A percentile compares a stretch with the other conserved stretches of the same genome.
phyloP scores from a whole-genome alignment of 257 asterid genomes.

The Buddleja alternifolia region DNA sequence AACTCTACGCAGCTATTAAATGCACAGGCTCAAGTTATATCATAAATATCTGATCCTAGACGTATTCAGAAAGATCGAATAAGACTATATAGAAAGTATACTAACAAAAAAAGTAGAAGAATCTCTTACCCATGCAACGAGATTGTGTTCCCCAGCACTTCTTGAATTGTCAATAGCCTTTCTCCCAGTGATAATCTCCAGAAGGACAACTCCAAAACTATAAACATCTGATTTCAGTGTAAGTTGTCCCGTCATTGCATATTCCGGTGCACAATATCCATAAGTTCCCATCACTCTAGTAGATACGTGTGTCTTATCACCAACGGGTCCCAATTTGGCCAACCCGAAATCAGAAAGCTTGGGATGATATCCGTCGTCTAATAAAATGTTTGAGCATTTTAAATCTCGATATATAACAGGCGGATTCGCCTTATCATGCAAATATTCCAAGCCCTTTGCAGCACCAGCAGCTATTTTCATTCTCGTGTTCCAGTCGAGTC shows the following conservation, averaged over 20 bases:
- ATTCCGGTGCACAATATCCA: constrained; percentile 79
- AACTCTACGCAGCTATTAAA: background rate
- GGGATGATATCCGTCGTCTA: constrained; percentile 55
- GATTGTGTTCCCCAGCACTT: constrained; percentile 60
- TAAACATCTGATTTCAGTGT: constrained; percentile 70
- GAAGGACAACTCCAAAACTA: constrained; percentile 77
- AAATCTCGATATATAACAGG: constrained; percentile 75
- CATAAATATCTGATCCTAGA: background rate
- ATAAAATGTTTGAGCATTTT: constrained; percentile 67
- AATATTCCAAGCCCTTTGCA: constrained; percentile 70
- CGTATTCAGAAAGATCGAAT: background rate
- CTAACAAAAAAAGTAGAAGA: background rate
- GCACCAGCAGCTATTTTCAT: constrained; percentile 83
- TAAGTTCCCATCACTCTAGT: constrained; percentile 75
- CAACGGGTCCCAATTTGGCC: constrained; percentile 74
- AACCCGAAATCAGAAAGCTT: constrained; percentile 74
- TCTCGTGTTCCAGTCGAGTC: constrained; percentile 77
- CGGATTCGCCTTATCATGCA: constrained; percentile 72
- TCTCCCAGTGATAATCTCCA: constrained; percentile 77
- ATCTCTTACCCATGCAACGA: constrained; percentile 71
- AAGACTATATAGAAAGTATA: background rate
- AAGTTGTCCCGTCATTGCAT: constrained; percentile 77
- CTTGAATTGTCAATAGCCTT: constrained; percentile 64
- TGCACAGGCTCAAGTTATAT: background rate
- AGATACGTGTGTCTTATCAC: constrained; percentile 66